These are phyloP conservation scores for Chamaecyparis obtusa DNA, from an alignment of 75 land plant genomes.

Conservation along the genomic window DNA sequence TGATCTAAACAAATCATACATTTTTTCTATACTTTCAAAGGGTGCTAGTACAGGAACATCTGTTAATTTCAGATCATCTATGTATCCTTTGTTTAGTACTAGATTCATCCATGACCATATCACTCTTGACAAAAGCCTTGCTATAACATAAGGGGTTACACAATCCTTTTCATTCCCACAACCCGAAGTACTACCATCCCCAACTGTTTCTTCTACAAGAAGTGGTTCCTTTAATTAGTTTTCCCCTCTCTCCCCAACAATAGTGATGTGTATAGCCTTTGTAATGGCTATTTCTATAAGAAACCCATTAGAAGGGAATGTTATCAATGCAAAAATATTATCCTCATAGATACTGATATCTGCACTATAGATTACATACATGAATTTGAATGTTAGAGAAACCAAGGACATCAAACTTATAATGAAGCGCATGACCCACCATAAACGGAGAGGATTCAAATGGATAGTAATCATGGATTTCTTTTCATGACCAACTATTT, in stretches of 20 bases:
- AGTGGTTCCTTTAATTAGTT: conserved; percentile 37
- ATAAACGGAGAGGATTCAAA: conserved; percentile 55
- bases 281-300: conserved; percentile 45
- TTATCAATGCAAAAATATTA: conserved; percentile 42
- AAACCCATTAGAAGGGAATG: conserved; percentile 38
- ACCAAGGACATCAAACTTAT: conserved; percentile 33
- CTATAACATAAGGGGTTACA: conserved; percentile 52
- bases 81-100: conserved; percentile 62
- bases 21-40: conserved; percentile 62
- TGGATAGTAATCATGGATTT: conserved; percentile 40
- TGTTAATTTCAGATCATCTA: conserved; percentile 45
- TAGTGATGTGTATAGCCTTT: conserved; percentile 54
- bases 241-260: conserved; percentile 13
- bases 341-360: conserved; percentile 38
- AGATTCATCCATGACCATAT: conserved; percentile 84
- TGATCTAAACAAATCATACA: conserved; percentile 44
- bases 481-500: conserved; percentile 65
- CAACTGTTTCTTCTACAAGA: conserved; percentile 9
- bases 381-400: conserved; percentile 40
- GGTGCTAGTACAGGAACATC: conserved; percentile 76
- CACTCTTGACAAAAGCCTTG: conserved; percentile 43
- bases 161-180: not conserved
- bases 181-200: not conserved
- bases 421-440: conserved; percentile 54
- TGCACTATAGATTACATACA: not conserved